A percentile compares a stretch with the other conserved stretches of the same genome.
phyloP scores from a whole-genome alignment of 306 rosid species.

The cucumber (Cucumis sativus) region Cucumber_9930_V3 NC_026655.2:27293501-27294000 shows the following conservation, averaged over 20 bases:
- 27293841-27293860: constrained; percentile 39
- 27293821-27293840: constrained; percentile 36
- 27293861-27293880: constrained; percentile 25
- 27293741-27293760: neutral
- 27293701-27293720: neutral
- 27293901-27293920: neutral
- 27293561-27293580: constrained; percentile 77
- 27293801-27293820: constrained; percentile 37
- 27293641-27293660: neutral
- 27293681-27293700: neutral
- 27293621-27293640: neutral
- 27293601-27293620: neutral
- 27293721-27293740: neutral
- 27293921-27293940: too few species aligned
- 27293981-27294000: constrained; percentile 54
- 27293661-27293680: neutral
- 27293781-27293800: constrained; percentile 53
- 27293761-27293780: neutral
- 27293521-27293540: constrained; percentile 43
- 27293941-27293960: constrained; percentile 33
- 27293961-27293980: constrained; percentile 37
- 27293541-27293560: constrained; percentile 70
- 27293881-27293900: neutral
- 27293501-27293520: constrained; percentile 45
- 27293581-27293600: constrained; percentile 29